Evolutionary conservation across 2,329 filamentous ascomycete species (phyloP).

Genomic region (Colletotrichum sp.): DNA sequence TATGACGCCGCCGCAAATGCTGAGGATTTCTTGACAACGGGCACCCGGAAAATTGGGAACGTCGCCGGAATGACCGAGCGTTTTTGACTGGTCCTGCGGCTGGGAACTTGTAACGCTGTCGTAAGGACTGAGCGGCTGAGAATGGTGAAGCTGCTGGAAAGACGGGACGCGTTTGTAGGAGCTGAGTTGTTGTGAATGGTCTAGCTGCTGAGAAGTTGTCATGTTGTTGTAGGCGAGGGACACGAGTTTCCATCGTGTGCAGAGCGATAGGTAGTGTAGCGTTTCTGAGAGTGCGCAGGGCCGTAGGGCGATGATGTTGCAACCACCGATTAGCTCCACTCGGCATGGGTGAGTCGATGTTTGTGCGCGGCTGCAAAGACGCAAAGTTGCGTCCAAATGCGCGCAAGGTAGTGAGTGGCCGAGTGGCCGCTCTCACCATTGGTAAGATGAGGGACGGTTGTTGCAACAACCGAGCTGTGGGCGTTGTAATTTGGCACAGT

Average conservation of each 20-base stretch:
- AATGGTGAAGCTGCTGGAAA: rapidly evolving
- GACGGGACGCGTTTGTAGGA: neutral
- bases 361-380: neutral
- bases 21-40: no score
- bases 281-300: neutral
- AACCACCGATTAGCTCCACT: neutral
- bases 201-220: neutral
- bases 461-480: neutral
- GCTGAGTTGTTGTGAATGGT: neutral
- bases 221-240: neutral
- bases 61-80: no score
- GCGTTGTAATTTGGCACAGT: neutral
- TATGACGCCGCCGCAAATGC: no score
- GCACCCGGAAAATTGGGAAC: no score
- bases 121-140: neutral
- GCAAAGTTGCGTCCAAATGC: neutral
- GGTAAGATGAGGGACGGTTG: neutral
- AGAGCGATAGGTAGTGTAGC: neutral
- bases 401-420: neutral
- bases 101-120: neutral
- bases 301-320: rapidly evolving
- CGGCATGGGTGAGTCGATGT: rapidly evolving
- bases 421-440: neutral
- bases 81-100: neutral
- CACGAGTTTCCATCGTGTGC: rapidly evolving